Evolutionary conservation across 345 rosid genomes (phyloP).

Genomic region (Limnanthes douglasii): DNA sequence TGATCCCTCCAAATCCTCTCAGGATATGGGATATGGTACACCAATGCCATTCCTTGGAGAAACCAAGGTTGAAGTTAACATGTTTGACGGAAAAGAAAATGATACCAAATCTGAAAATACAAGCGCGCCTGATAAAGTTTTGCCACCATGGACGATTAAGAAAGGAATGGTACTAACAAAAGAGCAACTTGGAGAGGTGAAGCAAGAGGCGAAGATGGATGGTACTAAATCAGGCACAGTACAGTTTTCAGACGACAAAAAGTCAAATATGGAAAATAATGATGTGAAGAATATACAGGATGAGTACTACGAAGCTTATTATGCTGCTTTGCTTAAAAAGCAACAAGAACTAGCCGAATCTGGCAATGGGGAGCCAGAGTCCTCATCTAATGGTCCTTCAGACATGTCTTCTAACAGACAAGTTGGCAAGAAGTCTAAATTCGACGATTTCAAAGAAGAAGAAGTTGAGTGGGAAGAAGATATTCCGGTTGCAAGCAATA

Average conservation of each 20-base stretch:
- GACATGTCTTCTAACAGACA: slow-evolving; percentile 36
- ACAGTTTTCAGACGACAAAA: slow-evolving; percentile 58
- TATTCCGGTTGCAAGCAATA: slow-evolving; percentile 36
- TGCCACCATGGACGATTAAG: slow-evolving; percentile 96
- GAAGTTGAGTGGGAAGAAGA: slow-evolving; percentile 69
- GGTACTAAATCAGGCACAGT: slow-evolving; percentile 29
- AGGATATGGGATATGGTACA: slow-evolving; percentile 61
- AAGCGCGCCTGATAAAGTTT: slow-evolving; percentile 36
- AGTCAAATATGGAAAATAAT: slow-evolving; percentile 30
- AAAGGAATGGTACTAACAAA: slow-evolving; percentile 84
- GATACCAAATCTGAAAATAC: slow-evolving; percentile 52
- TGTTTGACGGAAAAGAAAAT: slow-evolving; percentile 72
- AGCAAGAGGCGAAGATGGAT: slow-evolving; percentile 49
- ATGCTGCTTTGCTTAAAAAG: slow-evolving; percentile 41
- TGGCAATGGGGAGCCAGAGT: slow-evolving; percentile 26
- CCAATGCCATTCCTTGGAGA: slow-evolving; percentile 90
- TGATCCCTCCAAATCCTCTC: slow-evolving; percentile 65
- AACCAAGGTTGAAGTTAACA: slow-evolving; percentile 86
- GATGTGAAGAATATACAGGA: slow-evolving; percentile 33
- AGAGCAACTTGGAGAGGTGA: slow-evolving; percentile 81
- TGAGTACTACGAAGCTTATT: slow-evolving; percentile 69
- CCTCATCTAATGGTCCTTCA: too few relatives aligned
- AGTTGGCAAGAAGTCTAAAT: slow-evolving; percentile 66
- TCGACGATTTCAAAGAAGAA: slow-evolving; percentile 49
- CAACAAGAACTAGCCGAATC: slow-evolving; percentile 48